Conservation (phyloP, 768 basidiomycete genomes). For the Collybia nuda region DNA sequence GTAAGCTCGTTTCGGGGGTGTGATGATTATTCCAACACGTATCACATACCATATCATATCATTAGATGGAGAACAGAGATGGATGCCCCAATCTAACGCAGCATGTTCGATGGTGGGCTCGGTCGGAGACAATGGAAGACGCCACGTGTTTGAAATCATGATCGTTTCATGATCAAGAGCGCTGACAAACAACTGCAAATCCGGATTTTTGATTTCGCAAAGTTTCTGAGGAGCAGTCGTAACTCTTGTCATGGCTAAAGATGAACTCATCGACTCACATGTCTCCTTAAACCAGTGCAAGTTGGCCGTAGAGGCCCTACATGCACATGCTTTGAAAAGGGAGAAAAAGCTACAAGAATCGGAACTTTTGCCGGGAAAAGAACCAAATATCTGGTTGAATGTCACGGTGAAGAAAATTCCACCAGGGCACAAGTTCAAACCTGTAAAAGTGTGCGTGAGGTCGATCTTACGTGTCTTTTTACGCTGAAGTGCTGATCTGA, state of each 20-base stretch:
- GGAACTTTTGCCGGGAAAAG: slow-evolving; percentile 75
- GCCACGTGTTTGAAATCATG: neutral
- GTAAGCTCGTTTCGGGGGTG: too few species aligned
- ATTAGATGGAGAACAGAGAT: too few species aligned
- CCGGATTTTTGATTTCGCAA: slow-evolving; percentile 11
- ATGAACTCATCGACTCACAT: slow-evolving; percentile 64
- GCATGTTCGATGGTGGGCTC: too few species aligned
- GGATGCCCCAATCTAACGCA: neutral
- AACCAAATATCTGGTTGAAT: slow-evolving; percentile 88
- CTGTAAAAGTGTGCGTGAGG: slow-evolving; percentile 73
- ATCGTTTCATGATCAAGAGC: neutral
- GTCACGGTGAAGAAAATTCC: slow-evolving; percentile 84
- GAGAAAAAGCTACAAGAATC: slow-evolving; percentile 65
- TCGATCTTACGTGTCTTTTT: neutral
- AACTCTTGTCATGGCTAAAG: slow-evolving; percentile 35
- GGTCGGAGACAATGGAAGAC: too few species aligned
- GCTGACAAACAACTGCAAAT: slow-evolving; percentile 17
- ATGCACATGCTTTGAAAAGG: slow-evolving; percentile 65
- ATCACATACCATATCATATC: too few species aligned
- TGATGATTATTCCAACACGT: neutral
- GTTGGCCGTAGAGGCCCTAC: slow-evolving; percentile 77
- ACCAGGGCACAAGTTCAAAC: slow-evolving; percentile 74
- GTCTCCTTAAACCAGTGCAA: slow-evolving; percentile 74
- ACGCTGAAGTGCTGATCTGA: slow-evolving; percentile 8
- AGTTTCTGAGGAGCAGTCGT: neutral